Percentiles rank a stretch among this genome's conserved stretches.
Conservation (phyloP, 2,329 filamentous ascomycete species). For the Colletotrichum noveboracense region DNA sequence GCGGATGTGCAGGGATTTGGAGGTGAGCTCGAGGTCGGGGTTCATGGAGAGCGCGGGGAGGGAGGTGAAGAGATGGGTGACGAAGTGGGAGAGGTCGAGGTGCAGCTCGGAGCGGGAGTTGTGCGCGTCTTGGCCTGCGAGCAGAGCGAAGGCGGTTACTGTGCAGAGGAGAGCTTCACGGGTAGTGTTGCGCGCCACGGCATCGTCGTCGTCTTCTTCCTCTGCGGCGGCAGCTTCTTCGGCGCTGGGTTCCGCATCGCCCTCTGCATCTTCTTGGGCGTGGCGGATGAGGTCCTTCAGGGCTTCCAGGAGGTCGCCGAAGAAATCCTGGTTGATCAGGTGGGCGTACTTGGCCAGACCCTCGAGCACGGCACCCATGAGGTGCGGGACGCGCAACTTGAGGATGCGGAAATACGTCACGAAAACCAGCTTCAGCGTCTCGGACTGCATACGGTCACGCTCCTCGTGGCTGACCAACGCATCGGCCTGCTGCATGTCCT, state of each 20-base stretch:
- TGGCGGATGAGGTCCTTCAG: constrained; percentile 90
- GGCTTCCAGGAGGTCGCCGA: constrained; percentile 92
- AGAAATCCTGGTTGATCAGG: constrained; percentile 99
- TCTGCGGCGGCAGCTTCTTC: constrained; percentile 36
- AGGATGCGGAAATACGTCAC: constrained; percentile 93
- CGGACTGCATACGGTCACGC: constrained; percentile 90
- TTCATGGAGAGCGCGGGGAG: constrained; percentile 81
- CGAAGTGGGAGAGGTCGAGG: constrained; percentile 94
- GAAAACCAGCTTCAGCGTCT: constrained; percentile 95
- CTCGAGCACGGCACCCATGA: constrained; percentile 98
- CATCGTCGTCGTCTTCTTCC: constrained; percentile 52
- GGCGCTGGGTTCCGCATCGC: constrained; percentile 44
- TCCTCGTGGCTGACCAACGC: constrained; percentile 92
- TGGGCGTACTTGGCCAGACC: constrained; percentile 93
- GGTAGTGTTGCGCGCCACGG: constrained; percentile 71
- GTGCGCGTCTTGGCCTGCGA: constrained; percentile 91
- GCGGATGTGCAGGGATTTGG: constrained; percentile 71
- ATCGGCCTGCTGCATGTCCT: constrained; percentile 92
- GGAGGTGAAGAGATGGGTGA: constrained; percentile 88
- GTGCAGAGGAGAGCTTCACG: constrained; percentile 92
- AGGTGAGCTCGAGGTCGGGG: constrained; percentile 83
- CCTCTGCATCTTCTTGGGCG: constrained; percentile 61
- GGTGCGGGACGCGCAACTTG: constrained; percentile 77
- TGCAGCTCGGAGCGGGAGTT: constrained; percentile 82
- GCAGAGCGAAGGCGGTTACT: constrained; percentile 93